A percentile compares a stretch with the other conserved stretches of the same genome.
phyloP scores from a whole-genome alignment of 2,329 filamentous ascomycete species.

The Bisporella sp. region DNA sequence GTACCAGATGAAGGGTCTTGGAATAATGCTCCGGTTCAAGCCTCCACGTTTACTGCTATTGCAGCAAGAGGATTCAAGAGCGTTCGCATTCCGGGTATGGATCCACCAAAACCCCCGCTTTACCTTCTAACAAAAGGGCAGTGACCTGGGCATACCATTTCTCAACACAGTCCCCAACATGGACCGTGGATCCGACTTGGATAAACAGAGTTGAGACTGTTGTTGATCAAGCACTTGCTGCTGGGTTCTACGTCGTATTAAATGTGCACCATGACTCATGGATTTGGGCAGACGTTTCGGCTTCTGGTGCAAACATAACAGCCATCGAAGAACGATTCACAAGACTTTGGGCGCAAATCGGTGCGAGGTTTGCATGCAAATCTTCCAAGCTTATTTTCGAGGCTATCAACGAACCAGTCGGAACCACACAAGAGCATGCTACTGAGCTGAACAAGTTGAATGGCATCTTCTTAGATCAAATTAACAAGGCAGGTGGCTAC shows the following conservation, averaged over 20 bases:
- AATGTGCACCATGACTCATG: slow-evolving; percentile 52
- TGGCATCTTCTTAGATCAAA: slow-evolving; percentile 45
- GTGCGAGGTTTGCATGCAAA: slow-evolving; percentile 45
- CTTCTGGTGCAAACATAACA: slow-evolving; percentile 37
- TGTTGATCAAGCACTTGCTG: slow-evolving; percentile 45
- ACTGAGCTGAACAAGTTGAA: slow-evolving; percentile 48
- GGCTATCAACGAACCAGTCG: slow-evolving; percentile 52
- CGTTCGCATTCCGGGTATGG: slow-evolving; percentile 44
- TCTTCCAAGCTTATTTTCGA: slow-evolving; percentile 48
- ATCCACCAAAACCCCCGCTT: not conserved
- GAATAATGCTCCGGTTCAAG: slow-evolving; percentile 45
- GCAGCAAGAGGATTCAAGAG: slow-evolving; percentile 49
- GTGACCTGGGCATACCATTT: slow-evolving; percentile 55
- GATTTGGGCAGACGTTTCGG: slow-evolving; percentile 45
- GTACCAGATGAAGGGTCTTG: slow-evolving; percentile 48
- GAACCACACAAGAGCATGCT: slow-evolving; percentile 42
- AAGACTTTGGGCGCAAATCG: slow-evolving; percentile 51
- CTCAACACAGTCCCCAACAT: slow-evolving; percentile 40
- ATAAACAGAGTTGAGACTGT: slow-evolving; percentile 51
- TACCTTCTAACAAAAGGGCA: slow-evolving; percentile 14
- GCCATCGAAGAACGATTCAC: slow-evolving; percentile 50
- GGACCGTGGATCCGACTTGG: slow-evolving; percentile 47
- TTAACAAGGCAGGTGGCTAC: slow-evolving; percentile 46
- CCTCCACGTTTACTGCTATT: slow-evolving; percentile 42
- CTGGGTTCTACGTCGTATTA: slow-evolving; percentile 45